Evolutionary conservation across 106 monocot species (phyloP), one percentile per base, ranked within the genome.

Genomic region (Dioscorea dumetorum): DNA sequence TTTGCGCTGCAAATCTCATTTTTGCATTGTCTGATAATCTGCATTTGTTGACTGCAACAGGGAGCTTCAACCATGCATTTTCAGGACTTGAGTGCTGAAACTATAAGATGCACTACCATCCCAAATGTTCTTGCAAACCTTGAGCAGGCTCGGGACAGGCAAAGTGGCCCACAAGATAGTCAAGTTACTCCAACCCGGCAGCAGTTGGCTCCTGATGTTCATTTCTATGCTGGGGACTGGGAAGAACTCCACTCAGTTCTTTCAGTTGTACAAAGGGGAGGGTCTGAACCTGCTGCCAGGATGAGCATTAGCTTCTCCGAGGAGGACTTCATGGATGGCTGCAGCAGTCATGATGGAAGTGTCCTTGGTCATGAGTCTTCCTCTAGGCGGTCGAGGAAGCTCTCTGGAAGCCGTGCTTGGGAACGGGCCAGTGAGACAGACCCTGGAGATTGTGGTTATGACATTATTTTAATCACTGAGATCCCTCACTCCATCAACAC

Each of bases 21-120:
- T 54, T 54, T 18, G 54, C 54, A 18, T 16, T 8, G 5, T 54
- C 54, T 54, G 15, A 54, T 15, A 18, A 2, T 54, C 19, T 54
- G 15, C 23, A 66, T 22, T 21, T 41, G 24, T 41, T 41, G n/a
- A n/a, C n/a, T 41, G 23, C 11, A 23, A 17, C 83, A 91, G 95
- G 95, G 88, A 73, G 91, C 95, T 67, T 80, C 86, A 2, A 85
- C 85, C 49, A 82, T 95, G 33, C 95, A 95, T 79, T 95, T 95
- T 67, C 95, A 95, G 67, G 95, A 95, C 74, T 57, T 68, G 58
- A 95, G 76, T 82, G 91, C 95, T 31, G 95, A 95, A 78, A 84
- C 84, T 9, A 59, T 95, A 63, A 79, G 95, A 82, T 86, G 83
- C 78, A 79, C 68, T 56, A 88, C 91, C 54, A 86, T 95, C 66